Evolutionary conservation across 2,329 filamentous ascomycete species (phyloP).

Genomic region (Lasiodiplodia gonubiensis): DNA sequence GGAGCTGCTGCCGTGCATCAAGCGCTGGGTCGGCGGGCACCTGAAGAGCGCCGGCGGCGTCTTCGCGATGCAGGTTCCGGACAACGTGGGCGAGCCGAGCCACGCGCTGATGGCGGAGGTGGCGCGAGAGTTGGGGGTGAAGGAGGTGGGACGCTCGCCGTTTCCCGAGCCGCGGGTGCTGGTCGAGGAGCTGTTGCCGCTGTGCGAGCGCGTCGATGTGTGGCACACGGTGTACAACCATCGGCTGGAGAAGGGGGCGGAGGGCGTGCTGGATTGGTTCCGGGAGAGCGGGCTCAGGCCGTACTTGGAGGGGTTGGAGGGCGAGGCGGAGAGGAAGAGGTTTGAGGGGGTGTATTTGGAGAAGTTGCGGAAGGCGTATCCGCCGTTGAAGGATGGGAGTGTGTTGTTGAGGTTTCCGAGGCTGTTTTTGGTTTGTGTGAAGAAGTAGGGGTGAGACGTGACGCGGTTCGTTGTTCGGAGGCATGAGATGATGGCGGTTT

Average conservation of each 20-base stretch:
- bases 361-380: slow-evolving; percentile 54
- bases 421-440: slow-evolving; percentile 57
- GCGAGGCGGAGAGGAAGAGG: slow-evolving; percentile 44
- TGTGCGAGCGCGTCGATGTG: slow-evolving; percentile 54
- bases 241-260: slow-evolving; percentile 47
- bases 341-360: slow-evolving; percentile 58
- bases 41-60: slow-evolving; percentile 52
- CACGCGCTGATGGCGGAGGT: slow-evolving; percentile 59
- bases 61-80: slow-evolving; percentile 61
- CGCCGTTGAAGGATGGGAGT: slow-evolving; percentile 54
- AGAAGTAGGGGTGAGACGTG: no score
- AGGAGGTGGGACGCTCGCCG: neutral
- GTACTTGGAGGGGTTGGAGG: slow-evolving; percentile 56
- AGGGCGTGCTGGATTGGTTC: slow-evolving; percentile 64
- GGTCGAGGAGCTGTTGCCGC: slow-evolving; percentile 56
- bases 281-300: slow-evolving; percentile 63
- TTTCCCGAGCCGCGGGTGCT: neutral
- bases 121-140: slow-evolving; percentile 32
- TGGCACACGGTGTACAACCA: slow-evolving; percentile 64
- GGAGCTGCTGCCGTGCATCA: slow-evolving; percentile 54
- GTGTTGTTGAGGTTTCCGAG: slow-evolving; percentile 63
- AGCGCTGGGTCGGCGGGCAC: slow-evolving; percentile 50
- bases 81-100: slow-evolving; percentile 58
- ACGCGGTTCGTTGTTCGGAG: no score
- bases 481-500: no score